Conservation (phyloP, 345 rosid genomes). For the Salix exigua region DNA sequence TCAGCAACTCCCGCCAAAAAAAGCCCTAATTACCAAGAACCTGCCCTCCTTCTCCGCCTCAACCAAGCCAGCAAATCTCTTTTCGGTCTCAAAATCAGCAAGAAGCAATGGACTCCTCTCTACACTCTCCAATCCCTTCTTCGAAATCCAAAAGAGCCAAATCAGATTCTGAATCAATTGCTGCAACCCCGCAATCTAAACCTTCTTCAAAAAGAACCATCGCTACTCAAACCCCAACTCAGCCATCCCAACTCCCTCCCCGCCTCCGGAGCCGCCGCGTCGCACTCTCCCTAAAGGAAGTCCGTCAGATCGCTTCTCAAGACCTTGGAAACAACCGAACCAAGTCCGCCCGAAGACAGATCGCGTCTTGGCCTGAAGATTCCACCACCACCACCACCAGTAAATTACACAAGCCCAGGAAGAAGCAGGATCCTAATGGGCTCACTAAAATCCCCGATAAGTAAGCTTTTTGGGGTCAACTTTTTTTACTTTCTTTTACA, state of each 20-base stretch:
- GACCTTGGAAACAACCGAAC: neutral
- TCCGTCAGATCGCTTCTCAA: slow-evolving; percentile 15
- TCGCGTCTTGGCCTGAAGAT: slow-evolving; percentile 24
- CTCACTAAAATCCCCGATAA: slow-evolving; percentile 18
- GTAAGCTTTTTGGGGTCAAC: slow-evolving; percentile 1
- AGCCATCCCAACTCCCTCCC: slow-evolving; percentile 13
- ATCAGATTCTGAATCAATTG: neutral
- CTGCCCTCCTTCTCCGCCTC: neutral
- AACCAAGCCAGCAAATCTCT: neutral
- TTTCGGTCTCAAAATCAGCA: neutral
- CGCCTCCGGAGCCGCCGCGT: slow-evolving; percentile 26
- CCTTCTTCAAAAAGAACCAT: neutral
- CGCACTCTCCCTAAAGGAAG: slow-evolving; percentile 21
- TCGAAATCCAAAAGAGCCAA: slow-evolving; percentile 6
- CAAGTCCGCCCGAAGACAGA: slow-evolving; percentile 22
- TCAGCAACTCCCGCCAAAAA: slow-evolving; percentile 16
- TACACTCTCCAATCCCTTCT: slow-evolving; percentile 1
- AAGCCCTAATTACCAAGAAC: neutral
- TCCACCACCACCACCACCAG: neutral
- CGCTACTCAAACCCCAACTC: slow-evolving; percentile 22
- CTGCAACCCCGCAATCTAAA: slow-evolving; percentile 13
- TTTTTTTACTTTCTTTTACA: neutral
- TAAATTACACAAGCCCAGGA: neutral
- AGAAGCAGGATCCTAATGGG: neutral
- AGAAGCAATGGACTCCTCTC: slow-evolving; percentile 9